phyloP scores from a whole-genome alignment of 2,329 filamentous ascomycete genomes.

The Grosmannia penicillata region DNA sequence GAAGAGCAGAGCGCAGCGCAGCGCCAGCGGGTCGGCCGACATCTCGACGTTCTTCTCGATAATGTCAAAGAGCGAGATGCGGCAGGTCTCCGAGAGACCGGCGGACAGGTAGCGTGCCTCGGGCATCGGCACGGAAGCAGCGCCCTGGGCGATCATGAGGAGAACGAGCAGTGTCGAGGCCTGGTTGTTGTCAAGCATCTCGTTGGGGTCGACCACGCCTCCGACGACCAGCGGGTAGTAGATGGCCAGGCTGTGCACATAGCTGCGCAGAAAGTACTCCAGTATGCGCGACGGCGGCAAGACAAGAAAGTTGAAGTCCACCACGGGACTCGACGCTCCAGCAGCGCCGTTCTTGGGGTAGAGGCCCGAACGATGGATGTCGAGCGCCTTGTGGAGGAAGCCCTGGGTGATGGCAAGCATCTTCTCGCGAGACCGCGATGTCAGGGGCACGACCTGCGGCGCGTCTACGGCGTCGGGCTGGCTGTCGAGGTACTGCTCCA shows the following conservation, averaged over 20 bases:
- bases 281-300: slow-evolving; percentile 51
- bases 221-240: slow-evolving; percentile 50
- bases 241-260: slow-evolving; percentile 49
- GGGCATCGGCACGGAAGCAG: slow-evolving; percentile 47
- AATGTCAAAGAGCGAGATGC: slow-evolving; percentile 56
- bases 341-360: slow-evolving; percentile 18
- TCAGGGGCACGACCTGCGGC: slow-evolving; percentile 29
- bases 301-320: slow-evolving; percentile 46
- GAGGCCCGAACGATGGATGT: slow-evolving; percentile 44
- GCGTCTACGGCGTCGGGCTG: slow-evolving; percentile 18
- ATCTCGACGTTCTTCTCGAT: slow-evolving; percentile 59
- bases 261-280: slow-evolving; percentile 52
- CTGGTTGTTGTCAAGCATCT: slow-evolving; percentile 51
- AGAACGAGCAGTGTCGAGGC: slow-evolving; percentile 51
- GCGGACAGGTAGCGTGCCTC: slow-evolving; percentile 52
- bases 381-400: slow-evolving; percentile 55
- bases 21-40: slow-evolving; percentile 38
- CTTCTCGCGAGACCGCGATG: slow-evolving; percentile 43
- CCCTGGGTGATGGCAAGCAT: slow-evolving; percentile 58
- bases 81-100: slow-evolving; percentile 54
- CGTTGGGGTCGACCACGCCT: slow-evolving; percentile 49
- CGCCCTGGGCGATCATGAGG: slow-evolving; percentile 59
- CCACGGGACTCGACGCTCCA: slow-evolving; percentile 18
- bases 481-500: slow-evolving; percentile 26
- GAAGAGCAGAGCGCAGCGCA: slow-evolving; percentile 53